A percentile compares a stretch with the other conserved stretches of the same genome.
Evolutionary conservation across 306 rosid genomes (phyloP).

Genomic region (Castanea crenata): DNA sequence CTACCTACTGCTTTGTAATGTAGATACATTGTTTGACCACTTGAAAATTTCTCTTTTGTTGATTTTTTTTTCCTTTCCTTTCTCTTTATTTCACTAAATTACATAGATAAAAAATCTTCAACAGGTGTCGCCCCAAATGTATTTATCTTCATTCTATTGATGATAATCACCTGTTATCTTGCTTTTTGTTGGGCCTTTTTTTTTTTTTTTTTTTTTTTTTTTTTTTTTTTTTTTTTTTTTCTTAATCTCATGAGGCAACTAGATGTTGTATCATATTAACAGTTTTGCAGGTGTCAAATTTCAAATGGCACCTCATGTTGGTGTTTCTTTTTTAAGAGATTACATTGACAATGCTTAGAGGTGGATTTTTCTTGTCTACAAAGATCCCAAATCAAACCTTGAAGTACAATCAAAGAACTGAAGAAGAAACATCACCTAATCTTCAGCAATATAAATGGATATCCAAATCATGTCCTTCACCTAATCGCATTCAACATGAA

Average conservation of each 20-base stretch:
- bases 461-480: constrained; percentile 8
- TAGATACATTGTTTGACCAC: no score
- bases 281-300: constrained; percentile 22
- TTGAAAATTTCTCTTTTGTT: no score
- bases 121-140: no score
- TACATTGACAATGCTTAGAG: constrained; percentile 22
- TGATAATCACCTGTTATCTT: not conserved
- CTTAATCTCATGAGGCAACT: not conserved
- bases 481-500: constrained; percentile 40
- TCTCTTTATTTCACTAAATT: no score
- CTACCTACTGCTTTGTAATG: no score
- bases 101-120: no score
- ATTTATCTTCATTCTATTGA: not conserved
- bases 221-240: no score
- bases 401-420: constrained; percentile 48
- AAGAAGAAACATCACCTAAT: constrained; percentile 17
- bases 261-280: not conserved
- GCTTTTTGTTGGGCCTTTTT: not conserved
- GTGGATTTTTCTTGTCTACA: constrained; percentile 30
- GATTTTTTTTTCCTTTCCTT: no score
- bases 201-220: no score
- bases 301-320: not conserved
- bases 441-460: constrained; percentile 12
- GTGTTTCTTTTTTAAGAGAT: constrained; percentile 25
- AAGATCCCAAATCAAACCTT: constrained; percentile 54